Evolutionary conservation across 768 basidiomycete species (phyloP).

Genomic region (Mycena venus): DNA sequence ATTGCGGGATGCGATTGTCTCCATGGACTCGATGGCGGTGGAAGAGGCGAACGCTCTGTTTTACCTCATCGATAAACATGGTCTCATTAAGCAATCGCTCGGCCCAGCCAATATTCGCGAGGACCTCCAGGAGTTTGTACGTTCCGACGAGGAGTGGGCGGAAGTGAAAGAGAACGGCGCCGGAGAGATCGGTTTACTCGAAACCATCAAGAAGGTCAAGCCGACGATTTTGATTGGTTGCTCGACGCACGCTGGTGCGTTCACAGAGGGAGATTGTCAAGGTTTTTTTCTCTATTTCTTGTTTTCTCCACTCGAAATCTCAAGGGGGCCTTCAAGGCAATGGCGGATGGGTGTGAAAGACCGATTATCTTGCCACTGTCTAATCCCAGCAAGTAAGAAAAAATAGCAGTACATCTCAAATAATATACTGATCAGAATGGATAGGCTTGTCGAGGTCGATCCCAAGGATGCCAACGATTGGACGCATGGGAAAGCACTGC

Average conservation of each 20-base stretch:
- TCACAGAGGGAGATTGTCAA: constrained; percentile 78
- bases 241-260: constrained; percentile 83
- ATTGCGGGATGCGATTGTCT: constrained; percentile 80
- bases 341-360: constrained; percentile 76
- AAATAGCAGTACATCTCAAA: no score
- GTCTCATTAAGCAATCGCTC: constrained; percentile 69
- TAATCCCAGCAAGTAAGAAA: constrained; percentile 71
- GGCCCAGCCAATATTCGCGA: constrained; percentile 57
- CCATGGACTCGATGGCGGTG: constrained; percentile 62
- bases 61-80: constrained; percentile 80
- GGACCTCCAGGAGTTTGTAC: constrained; percentile 66
- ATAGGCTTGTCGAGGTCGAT: constrained; percentile 76
- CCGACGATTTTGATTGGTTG: constrained; percentile 91
- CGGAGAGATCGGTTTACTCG: constrained; percentile 67
- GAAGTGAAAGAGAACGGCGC: constrained; percentile 48
- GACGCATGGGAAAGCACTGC: constrained; percentile 83
- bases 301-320: not conserved
- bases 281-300: not conserved
- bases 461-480: constrained; percentile 81
- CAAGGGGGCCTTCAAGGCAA: constrained; percentile 50
- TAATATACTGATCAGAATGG: not conserved
- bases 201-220: constrained; percentile 78
- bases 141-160: constrained; percentile 70
- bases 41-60: constrained; percentile 76
- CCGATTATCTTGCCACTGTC: constrained; percentile 90